A percentile compares a stretch with the other conserved stretches of the same genome.
Conservation (phyloP, 495 filamentous ascomycete genomes). For the Penicillium cosmopolitanum region DNA sequence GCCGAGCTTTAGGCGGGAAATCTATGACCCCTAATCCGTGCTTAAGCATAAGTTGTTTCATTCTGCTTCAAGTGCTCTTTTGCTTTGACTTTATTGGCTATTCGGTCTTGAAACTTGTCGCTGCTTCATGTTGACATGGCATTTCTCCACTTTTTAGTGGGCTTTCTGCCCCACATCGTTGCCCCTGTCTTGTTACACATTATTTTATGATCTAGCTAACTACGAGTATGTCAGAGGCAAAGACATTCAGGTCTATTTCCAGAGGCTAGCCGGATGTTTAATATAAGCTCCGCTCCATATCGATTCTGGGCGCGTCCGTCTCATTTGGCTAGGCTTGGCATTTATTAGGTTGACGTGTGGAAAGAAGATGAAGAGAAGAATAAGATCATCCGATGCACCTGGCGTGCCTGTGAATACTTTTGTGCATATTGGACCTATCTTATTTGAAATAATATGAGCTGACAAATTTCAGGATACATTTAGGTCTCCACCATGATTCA, state of each 20-base stretch:
- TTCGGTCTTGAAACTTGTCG: background rate
- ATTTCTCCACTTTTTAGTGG: background rate
- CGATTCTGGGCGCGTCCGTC: too few species aligned
- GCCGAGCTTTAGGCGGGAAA: background rate
- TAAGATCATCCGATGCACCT: too few species aligned
- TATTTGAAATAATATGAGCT: too few species aligned
- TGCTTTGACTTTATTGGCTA: background rate
- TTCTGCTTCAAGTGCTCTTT: background rate
- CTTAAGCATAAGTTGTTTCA: background rate
- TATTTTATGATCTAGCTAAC: background rate
- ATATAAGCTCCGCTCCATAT: too few species aligned
- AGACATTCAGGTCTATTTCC: background rate
- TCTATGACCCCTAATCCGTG: background rate
- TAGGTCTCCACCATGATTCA: too few species aligned
- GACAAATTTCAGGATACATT: too few species aligned
- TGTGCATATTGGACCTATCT: too few species aligned
- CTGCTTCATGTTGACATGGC: constrained; percentile 4
- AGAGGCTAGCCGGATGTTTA: background rate
- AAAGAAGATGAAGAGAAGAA: too few species aligned
- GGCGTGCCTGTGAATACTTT: too few species aligned
- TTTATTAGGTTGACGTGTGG: background rate
- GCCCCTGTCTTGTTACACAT: constrained; percentile 1
- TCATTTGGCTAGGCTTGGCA: background rate
- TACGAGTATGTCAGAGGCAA: background rate
- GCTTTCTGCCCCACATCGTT: background rate